Percentiles rank a stretch among this genome's conserved stretches.
Conservation (phyloP, 257 asterid genomes). For the Anisodus tanguticus region DNA sequence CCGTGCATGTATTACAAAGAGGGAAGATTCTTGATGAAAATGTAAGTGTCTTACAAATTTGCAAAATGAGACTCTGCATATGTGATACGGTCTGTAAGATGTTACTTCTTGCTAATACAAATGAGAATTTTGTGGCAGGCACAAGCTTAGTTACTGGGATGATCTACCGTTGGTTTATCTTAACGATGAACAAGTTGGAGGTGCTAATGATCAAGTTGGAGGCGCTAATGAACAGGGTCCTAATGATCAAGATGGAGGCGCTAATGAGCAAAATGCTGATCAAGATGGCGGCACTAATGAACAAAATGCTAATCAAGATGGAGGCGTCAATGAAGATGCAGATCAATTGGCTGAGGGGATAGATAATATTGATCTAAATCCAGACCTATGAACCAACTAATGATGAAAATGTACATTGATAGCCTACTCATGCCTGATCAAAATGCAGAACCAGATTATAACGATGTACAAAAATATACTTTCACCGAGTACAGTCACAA, state of each 20-base stretch:
- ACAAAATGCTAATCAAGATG: neutral
- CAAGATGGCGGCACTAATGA: neutral
- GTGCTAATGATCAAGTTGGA: neutral
- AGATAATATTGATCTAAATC: neutral
- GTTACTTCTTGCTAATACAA: neutral
- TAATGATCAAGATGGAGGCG: neutral
- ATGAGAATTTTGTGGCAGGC: neutral
- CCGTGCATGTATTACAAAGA: neutral
- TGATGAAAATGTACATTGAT: neutral
- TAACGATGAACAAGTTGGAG: neutral
- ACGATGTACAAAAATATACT: neutral
- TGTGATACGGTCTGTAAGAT: neutral
- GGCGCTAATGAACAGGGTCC: neutral
- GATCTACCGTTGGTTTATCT: neutral
- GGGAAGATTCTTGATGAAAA: constrained; percentile 2
- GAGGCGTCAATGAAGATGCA: neutral
- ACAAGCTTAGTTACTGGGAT: neutral
- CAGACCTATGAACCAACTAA: neutral
- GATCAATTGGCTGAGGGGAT: neutral
- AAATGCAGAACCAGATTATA: neutral
- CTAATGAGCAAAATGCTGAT: neutral
- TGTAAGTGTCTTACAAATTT: neutral
- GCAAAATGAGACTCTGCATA: neutral
- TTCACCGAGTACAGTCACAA: neutral
- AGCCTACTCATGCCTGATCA: neutral